phyloP scores from a whole-genome alignment of 176 grass and related monocot species.

The Avena atlantica region DNA sequence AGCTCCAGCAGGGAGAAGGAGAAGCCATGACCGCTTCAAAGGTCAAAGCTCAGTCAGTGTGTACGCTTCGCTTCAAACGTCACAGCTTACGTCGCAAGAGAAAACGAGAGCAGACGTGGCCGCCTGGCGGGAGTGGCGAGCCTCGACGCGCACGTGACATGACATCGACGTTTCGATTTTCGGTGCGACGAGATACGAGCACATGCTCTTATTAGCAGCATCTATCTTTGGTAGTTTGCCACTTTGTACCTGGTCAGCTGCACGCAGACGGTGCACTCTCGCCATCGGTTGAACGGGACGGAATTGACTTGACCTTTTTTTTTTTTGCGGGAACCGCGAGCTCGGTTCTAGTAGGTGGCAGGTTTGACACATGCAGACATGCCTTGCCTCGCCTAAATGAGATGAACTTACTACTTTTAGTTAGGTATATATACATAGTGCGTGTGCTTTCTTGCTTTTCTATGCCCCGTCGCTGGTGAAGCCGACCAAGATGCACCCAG shows the following conservation, averaged over 20 bases:
- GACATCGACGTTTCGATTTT: background rate
- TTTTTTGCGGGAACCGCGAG: background rate
- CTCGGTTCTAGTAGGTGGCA: background rate
- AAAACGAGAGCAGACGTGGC: background rate
- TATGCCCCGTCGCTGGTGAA: background rate
- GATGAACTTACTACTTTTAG: background rate
- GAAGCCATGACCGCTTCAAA: constrained; percentile 1
- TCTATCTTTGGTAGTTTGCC: background rate
- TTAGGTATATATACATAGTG: too few species aligned
- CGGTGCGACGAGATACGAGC: background rate
- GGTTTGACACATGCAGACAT: background rate
- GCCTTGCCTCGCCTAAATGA: background rate
- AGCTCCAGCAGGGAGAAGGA: background rate
- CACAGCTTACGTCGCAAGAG: constrained; percentile 4
- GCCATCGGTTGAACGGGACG: background rate
- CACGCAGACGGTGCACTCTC: background rate
- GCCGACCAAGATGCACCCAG: background rate
- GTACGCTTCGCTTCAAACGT: background rate
- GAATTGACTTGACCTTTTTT: constrained; percentile 4
- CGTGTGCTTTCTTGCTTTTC: background rate
- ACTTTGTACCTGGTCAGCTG: background rate
- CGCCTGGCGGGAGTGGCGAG: background rate
- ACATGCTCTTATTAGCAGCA: background rate
- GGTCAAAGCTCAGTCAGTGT: background rate
- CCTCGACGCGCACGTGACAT: background rate